Evolutionary conservation across 108 stramenopile genomes (phyloP), one percentile per base, ranked within the genome.

Genomic region (Licmophora abbreviata): DNA sequence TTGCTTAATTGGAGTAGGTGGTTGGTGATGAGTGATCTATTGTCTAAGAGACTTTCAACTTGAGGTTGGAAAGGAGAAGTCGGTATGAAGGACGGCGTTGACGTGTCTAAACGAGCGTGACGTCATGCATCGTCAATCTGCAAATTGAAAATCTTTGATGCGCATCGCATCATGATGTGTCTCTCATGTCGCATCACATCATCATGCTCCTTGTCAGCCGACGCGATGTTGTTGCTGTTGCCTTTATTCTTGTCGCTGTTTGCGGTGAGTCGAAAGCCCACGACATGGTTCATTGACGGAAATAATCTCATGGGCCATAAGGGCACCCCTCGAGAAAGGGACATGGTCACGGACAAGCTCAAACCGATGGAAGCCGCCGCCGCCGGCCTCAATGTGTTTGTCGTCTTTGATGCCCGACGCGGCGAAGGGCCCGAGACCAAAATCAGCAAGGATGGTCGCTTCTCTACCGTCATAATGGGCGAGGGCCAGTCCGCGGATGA

Each of bases 241-340:
- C 20, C 20, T 15, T 20, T 40, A 40, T 3, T 40, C 20, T 20
- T 18, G 20, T 3, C 38, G 15, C 20, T 40, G 38, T 20, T 40
- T 4, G 38, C 38, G 15, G 38, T 40, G 38, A 15, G 48, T 6
- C 27, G 30, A 32, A 9, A 44, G 8, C 8, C 8, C 12, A 50
- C 15, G 2, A 55, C 54, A 26, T 65, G 64, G 64, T 58, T 46
- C 35, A 68, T 77, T 34, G 76, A 77, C 34, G 76, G 76, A 12
- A 63, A 64, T 46, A 77, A 77, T 58, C 42, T 77, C 11, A 28
- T 77, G 33, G 62, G 47, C 21, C 62, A 70, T 34, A 64, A 57
- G 24, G 65, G 67, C 11, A 59, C 53, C 14, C 66, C 67, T 6
- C 28, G 63, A 22, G 49, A 64, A 32, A 56, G 59, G 23, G 66